A percentile compares a stretch with the other conserved stretches of the same genome.
Evolutionary conservation across 495 filamentous ascomycete species (phyloP).

Genomic region (Bombardia bombarda): DNA sequence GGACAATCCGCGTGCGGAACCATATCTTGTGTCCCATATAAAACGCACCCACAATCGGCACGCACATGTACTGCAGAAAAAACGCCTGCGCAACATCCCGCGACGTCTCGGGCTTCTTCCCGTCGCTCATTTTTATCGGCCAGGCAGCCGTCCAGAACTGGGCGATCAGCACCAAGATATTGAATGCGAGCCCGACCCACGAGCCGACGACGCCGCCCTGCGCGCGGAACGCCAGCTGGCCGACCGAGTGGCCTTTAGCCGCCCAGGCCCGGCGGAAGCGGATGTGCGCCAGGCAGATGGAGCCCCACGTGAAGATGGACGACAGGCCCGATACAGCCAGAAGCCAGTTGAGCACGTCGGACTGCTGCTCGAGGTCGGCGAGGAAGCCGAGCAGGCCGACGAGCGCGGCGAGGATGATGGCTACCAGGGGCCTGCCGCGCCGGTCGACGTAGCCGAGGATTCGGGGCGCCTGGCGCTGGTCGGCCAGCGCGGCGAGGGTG

Average conservation of each 20-base stretch:
- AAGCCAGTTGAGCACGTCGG: slow-evolving; percentile 75
- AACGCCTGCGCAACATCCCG: slow-evolving; percentile 42
- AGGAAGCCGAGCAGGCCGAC: slow-evolving; percentile 76
- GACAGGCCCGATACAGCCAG: slow-evolving; percentile 82
- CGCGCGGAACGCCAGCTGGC: slow-evolving; percentile 73
- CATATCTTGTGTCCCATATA: slow-evolving; percentile 77
- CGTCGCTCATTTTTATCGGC: slow-evolving; percentile 49
- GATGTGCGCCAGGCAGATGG: slow-evolving; percentile 82
- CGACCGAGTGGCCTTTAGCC: slow-evolving; percentile 56
- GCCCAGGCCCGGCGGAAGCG: slow-evolving; percentile 81
- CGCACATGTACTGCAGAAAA: slow-evolving; percentile 75
- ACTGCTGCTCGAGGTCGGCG: slow-evolving; percentile 55
- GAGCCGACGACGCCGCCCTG: slow-evolving; percentile 77
- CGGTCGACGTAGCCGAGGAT: slow-evolving; percentile 79
- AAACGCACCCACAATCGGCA: slow-evolving; percentile 67
- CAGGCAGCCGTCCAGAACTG: slow-evolving; percentile 92
- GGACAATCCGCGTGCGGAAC: slow-evolving; percentile 60
- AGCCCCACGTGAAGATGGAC: slow-evolving; percentile 89
- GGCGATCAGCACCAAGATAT: slow-evolving; percentile 72
- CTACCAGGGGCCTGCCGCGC: slow-evolving; percentile 67
- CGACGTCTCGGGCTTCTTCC: neutral
- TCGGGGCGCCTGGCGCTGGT: slow-evolving; percentile 72
- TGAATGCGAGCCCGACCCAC: slow-evolving; percentile 75
- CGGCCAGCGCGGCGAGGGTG: slow-evolving; percentile 78
- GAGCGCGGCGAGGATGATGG: slow-evolving; percentile 58